These are phyloP conservation scores for Cynanchum wilfordii DNA, from an alignment of 257 asterid genomes.

Conservation along the genomic window DNA sequence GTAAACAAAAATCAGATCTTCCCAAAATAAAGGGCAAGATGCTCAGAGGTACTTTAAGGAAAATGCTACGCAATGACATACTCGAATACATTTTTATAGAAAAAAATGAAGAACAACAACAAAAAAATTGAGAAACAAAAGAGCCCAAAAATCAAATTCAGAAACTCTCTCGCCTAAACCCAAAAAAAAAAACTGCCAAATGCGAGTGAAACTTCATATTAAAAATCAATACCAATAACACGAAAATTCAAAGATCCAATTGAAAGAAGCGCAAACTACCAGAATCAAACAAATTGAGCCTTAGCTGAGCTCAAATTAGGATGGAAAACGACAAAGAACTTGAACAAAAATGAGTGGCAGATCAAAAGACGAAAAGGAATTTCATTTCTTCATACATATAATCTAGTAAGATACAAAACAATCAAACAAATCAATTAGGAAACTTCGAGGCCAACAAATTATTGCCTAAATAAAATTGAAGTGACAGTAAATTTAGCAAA, in stretches of 20 bases:
- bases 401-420: neutral
- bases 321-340: conserved; percentile 10
- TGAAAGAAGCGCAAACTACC: neutral
- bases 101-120: no score
- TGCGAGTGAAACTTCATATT: conserved; percentile 1
- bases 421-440: neutral
- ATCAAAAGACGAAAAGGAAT: conserved; percentile 11
- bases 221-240: neutral
- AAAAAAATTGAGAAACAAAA: conserved; percentile 1
- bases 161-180: neutral
- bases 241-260: conserved; percentile 16
- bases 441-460: neutral
- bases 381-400: neutral
- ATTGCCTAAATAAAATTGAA: neutral
- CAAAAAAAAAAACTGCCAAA: conserved; percentile 1
- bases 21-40: neutral
- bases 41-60: neutral
- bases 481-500: neutral
- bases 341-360: neutral
- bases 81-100: neutral
- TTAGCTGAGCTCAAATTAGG: conserved; percentile 2
- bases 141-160: neutral
- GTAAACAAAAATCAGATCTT: neutral
- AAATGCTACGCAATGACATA: no score
- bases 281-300: neutral